Evolutionary conservation across 2,329 filamentous ascomycete species (phyloP).

Genomic region (Trichoderma lentiforme): DNA sequence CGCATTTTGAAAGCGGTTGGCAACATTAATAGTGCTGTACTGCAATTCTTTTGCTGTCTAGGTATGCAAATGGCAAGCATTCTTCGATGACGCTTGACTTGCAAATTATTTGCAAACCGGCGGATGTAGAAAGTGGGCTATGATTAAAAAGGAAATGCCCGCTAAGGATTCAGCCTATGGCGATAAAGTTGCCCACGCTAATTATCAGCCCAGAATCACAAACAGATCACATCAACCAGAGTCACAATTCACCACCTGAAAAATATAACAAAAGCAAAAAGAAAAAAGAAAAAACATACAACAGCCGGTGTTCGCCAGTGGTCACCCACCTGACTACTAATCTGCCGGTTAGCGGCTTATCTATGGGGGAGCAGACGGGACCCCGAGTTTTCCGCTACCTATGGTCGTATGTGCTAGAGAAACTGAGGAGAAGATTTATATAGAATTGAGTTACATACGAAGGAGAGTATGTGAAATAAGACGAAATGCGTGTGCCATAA

Average conservation of each 20-base stretch:
- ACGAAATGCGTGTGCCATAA: no score
- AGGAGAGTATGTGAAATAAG: no score
- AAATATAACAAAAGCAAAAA: not conserved
- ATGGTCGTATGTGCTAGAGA: not conserved
- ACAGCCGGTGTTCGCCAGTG: not conserved
- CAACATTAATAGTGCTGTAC: no score
- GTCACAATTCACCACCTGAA: not conserved
- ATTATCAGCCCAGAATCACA: not conserved
- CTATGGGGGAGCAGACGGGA: not conserved
- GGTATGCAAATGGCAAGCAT: no score
- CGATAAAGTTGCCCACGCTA: not conserved
- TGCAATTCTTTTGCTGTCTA: no score
- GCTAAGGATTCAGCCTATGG: not conserved
- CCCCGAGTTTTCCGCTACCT: not conserved
- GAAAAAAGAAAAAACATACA: not conserved
- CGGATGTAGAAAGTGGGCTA: not conserved
- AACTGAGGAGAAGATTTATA: no score
- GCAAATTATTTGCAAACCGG: not conserved
- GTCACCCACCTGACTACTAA: not conserved
- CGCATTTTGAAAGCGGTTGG: no score
- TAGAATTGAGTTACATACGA: no score
- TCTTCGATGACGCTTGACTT: not conserved
- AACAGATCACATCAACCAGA: not conserved
- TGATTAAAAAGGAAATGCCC: not conserved
- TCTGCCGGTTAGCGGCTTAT: not conserved